Percentiles rank a stretch among this genome's conserved stretches.
Evolutionary conservation across 768 basidiomycete genomes (phyloP).

Genomic region (Mycena vitilis): DNA sequence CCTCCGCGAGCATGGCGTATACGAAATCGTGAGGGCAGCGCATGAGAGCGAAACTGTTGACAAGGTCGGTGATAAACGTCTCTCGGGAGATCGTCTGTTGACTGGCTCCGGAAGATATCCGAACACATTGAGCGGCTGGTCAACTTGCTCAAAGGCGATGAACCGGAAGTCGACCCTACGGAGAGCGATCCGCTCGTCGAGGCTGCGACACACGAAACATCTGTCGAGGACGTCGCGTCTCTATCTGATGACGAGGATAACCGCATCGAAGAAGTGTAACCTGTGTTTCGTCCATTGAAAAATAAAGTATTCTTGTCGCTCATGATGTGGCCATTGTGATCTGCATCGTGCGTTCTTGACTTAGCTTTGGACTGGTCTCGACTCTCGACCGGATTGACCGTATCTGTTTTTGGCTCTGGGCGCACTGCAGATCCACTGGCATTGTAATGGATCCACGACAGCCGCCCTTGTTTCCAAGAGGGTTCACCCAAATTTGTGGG

Average conservation of each 20-base stretch:
- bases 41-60: constrained; percentile 87
- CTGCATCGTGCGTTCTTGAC: constrained; percentile 1
- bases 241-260: constrained; percentile 63
- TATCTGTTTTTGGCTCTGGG: neutral
- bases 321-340: neutral
- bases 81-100: neutral
- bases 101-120: constrained; percentile 65
- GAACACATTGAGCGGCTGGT: constrained; percentile 93
- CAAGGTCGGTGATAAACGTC: constrained; percentile 56
- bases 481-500: too few species aligned
- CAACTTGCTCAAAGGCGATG: constrained; percentile 83
- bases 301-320: neutral
- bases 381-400: too few species aligned
- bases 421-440: constrained; percentile 6
- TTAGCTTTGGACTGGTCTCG: too few species aligned
- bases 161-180: constrained; percentile 62
- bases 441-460: too few species aligned
- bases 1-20: constrained; percentile 83
- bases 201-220: constrained; percentile 37
- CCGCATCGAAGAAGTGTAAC: constrained; percentile 80
- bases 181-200: constrained; percentile 47
- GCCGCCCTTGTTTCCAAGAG: too few species aligned
- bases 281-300: neutral
- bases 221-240: constrained; percentile 32
- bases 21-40: constrained; percentile 82